These are phyloP conservation scores for Phytophthora citricola DNA, from an alignment of 352 stramenopile species.

Conservation along the genomic window DNA sequence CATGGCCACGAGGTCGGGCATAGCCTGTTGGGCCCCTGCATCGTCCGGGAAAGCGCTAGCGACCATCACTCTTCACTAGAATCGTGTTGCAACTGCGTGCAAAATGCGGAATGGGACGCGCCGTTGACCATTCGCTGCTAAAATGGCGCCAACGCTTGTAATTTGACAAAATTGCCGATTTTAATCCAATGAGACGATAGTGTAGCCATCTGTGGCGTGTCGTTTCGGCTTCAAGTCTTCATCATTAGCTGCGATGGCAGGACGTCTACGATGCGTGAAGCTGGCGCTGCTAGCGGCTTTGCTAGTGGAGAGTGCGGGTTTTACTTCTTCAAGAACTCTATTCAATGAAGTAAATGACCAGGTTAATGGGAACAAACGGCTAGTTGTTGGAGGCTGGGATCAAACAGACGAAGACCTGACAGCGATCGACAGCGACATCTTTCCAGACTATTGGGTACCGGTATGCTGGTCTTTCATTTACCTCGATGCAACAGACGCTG, in stretches of 20 bases:
- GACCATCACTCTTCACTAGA: conserved; percentile 56
- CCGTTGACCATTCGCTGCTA: conserved; percentile 14
- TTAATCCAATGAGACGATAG: conserved; percentile 14
- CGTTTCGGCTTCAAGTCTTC: conserved; percentile 5
- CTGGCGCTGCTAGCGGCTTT: conserved; percentile 7
- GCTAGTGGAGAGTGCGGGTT: background rate
- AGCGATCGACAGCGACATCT: conserved; percentile 44
- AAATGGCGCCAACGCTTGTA: conserved; percentile 6
- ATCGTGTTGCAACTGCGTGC: conserved; percentile 1
- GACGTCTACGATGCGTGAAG: background rate
- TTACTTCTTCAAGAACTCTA: background rate
- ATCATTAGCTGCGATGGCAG: background rate
- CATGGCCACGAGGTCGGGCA: conserved; percentile 79
- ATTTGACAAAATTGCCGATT: conserved; percentile 25
- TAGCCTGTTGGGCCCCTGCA: conserved; percentile 21
- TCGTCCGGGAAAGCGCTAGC: conserved; percentile 46
- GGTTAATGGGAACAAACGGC: conserved; percentile 10
- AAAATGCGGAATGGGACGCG: conserved; percentile 26
- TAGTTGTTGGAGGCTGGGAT: conserved; percentile 8
- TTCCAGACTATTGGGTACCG: conserved; percentile 61
- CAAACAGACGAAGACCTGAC: conserved; percentile 18
- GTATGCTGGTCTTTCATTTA: conserved; percentile 6
- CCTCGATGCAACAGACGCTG: background rate
- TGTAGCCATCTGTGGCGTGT: conserved; percentile 18
- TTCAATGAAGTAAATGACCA: conserved; percentile 4